Conservation (phyloP, 306 rosid genomes). For the Prunus mongolica region DNA sequence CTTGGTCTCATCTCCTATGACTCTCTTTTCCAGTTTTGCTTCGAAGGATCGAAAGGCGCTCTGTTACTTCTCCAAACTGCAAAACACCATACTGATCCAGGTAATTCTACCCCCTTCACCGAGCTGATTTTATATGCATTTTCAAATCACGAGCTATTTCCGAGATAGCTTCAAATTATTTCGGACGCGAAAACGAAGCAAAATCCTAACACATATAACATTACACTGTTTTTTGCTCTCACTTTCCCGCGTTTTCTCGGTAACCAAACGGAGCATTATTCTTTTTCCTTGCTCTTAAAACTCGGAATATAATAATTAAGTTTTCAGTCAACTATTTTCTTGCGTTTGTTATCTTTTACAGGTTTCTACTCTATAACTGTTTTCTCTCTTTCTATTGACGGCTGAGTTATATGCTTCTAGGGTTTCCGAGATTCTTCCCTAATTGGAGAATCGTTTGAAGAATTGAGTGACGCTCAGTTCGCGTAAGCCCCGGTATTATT, state of each 20-base stretch:
- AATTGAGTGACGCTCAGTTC: background rate
- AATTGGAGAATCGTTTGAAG: background rate
- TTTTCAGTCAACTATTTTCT: background rate
- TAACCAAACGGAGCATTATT: background rate
- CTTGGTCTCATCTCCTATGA: background rate
- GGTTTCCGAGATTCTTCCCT: constrained; percentile 6
- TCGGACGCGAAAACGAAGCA: background rate
- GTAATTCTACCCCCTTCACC: background rate
- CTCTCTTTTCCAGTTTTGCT: background rate
- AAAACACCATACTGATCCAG: background rate
- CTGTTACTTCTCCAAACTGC: background rate
- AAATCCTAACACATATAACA: background rate
- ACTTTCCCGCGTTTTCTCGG: constrained; percentile 17
- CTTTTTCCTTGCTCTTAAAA: background rate
- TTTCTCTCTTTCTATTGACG: background rate
- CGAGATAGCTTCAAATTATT: background rate
- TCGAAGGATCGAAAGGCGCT: background rate
- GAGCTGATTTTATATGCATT: background rate
- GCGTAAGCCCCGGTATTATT: background rate
- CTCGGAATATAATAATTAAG: background rate
- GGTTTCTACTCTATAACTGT: background rate
- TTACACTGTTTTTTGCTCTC: background rate
- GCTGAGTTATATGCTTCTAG: background rate
- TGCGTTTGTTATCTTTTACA: background rate
- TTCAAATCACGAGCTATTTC: background rate